Base-by-base conservation (phyloP, 495 filamentous ascomycete genomes). In the Recurvomyces mirabilis region DNA sequence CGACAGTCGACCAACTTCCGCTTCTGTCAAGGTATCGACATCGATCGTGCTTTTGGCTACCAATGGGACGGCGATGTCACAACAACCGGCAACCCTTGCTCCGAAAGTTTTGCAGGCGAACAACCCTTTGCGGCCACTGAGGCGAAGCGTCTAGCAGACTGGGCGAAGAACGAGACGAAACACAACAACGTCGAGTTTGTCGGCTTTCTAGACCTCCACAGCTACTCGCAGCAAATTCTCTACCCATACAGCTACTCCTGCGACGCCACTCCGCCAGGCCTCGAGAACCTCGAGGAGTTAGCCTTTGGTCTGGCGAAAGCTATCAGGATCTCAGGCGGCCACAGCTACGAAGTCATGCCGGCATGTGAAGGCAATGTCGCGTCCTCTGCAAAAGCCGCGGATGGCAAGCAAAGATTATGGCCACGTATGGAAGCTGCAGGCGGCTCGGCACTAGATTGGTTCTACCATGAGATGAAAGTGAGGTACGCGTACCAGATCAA, bases 161-260 rank as follows among this genome's bases (percentile, higher is more conserved):
- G 91, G 89, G 84, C 82, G 0, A 74, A 71, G 51, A 94, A 93
- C 54, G 75, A 93, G 59, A 88, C 84, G 0, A 68, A 78, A 12
- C 68, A 73, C 47, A 77, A 84, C 56, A 74, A 76, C 25, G 73
- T 75, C 11, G 69, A 80, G 22, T 81, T 98, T 47, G 74, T 85
- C 12, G 87, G 78, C 2, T 83, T 93, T 45, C 64, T 98, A 15
- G 91, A 98, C 62, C 68, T 98, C 22, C 91, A 98, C 58, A 91
- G 84, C 20, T 98, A 98, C 64, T 89, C 86, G 15, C 89, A 98
- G 64, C 84, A 95, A 63, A 79, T 98, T 21, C 70, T 95, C 9
- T 94, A 89, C 58, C 91, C 91, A 0, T 96, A 89, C 63, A 78
- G 86, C 1, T 94, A 82, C 64, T 82, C 80, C 23, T 98, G 91